Evolutionary conservation across 2,329 filamentous ascomycete genomes (phyloP), one percentile per base, ranked within the genome.

Genomic region (Colletotrichum eleusines): DNA sequence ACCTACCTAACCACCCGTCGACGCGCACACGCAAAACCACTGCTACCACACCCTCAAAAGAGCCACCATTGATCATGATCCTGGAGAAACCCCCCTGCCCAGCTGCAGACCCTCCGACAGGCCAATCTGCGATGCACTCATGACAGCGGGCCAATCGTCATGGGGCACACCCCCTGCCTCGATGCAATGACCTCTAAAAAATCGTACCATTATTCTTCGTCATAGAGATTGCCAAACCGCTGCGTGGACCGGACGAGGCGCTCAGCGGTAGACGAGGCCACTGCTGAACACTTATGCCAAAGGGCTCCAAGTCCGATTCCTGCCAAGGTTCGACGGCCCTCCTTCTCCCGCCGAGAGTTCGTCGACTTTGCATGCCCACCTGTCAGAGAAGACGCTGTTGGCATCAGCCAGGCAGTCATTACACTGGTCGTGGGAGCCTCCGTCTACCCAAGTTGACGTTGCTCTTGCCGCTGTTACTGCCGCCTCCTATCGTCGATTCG

Each of bases 71-170:
- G 58, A 63, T 62, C 55, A 44, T 61, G 57, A 71, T 54, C 64
- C 63, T 48, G 38, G 51, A 14, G 44, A 53, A 35, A 28, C 31
- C 54, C 68, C 70, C 68, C 54, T 66, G 68, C 63, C 71, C 63
- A 67, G 53, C 68, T 62, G 58, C 67, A 48, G 58, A 23, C 68
- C 64, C 64, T 65, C 63, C 66, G 26, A 54, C 72, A 60, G 65
- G 28, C 63, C 72, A 74, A 73, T 70, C 69, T 72, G 69, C 74
- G 74, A 75, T 74, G 73, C 73, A 73, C 66, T 71, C 69, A 55
- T 72, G 66, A 71, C 63, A 72, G 63, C 71, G 50, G 61, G 61
- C 74, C 74, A 73, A 73, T 75, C 57, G 74, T 69, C 69, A 54
- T 66, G 58, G 69, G 62, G 51, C 68, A 54, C 58, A 42, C 61